These are phyloP conservation scores for Geotrichum citri-aurantii DNA, from an alignment of 1,139 yeast genomes.

Conservation along the genomic window DNA sequence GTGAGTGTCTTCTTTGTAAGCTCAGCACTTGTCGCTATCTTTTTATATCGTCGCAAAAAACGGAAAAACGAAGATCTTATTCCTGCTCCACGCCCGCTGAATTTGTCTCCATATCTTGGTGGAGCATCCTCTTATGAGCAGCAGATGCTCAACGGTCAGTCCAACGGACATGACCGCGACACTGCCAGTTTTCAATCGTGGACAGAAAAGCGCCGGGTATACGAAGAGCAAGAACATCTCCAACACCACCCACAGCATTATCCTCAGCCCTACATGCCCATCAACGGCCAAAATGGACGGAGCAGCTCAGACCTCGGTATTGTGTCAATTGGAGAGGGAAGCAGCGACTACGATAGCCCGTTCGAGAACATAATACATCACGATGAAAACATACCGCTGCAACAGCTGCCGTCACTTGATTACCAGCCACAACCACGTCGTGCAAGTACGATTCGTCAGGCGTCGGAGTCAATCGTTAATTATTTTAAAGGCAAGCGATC, in stretches of 20 bases:
- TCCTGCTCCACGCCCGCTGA: constrained; percentile 13
- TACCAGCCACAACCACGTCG: constrained; percentile 4
- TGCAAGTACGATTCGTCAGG: constrained; percentile 12
- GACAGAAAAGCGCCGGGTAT: constrained; percentile 29
- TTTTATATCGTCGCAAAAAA: constrained; percentile 14
- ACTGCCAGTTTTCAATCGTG: constrained; percentile 30
- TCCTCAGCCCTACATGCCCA: constrained; percentile 12
- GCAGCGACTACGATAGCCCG: constrained; percentile 14
- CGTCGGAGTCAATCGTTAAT: constrained; percentile 6
- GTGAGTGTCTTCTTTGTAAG: constrained; percentile 24
- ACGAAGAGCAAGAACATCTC: constrained; percentile 20
- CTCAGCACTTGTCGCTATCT: constrained; percentile 26
- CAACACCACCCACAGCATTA: constrained; percentile 7
- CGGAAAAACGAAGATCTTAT: constrained; percentile 7
- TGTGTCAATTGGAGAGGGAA: constrained; percentile 13
- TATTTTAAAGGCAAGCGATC: constrained; percentile 13
- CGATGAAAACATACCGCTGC: constrained; percentile 4
- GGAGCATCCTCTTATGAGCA: constrained; percentile 6
- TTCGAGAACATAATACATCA: constrained; percentile 5
- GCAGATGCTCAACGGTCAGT: constrained; percentile 4
- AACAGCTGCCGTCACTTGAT: background rate
- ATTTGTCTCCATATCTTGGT: constrained; percentile 16
- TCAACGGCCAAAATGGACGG: background rate
- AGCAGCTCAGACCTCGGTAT: constrained; percentile 10
- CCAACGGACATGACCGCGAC: constrained; percentile 20